A percentile compares a stretch with the other conserved stretches of the same genome.
These are phyloP conservation scores for Gypsophila paniculata DNA, from an alignment of 179 eudicot genomes.

Conservation along the genomic window DNA sequence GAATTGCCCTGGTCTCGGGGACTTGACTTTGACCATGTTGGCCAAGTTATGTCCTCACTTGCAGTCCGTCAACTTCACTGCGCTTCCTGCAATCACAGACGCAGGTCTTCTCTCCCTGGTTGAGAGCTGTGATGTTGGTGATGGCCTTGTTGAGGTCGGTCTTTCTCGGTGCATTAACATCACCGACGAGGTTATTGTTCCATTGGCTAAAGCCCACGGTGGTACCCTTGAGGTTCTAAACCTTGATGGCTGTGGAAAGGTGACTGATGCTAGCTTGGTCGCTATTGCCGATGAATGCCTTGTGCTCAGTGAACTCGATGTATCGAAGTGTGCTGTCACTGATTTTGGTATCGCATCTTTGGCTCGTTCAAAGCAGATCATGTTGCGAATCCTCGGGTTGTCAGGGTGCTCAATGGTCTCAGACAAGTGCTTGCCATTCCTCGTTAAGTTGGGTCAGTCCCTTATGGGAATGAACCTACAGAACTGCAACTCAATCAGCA, in stretches of 20 bases:
- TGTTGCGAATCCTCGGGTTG: constrained; percentile 51
- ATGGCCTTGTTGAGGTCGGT: constrained; percentile 54
- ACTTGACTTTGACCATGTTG: constrained; percentile 48
- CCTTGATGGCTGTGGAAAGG: constrained; percentile 57
- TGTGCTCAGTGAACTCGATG: constrained; percentile 51
- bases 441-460: constrained; percentile 53
- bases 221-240: constrained; percentile 54
- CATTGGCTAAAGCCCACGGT: constrained; percentile 55
- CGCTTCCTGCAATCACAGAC: constrained; percentile 56
- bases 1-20: constrained; percentile 67
- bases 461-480: constrained; percentile 64
- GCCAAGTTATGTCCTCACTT: constrained; percentile 57
- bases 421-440: constrained; percentile 50
- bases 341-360: constrained; percentile 50
- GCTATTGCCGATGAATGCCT: constrained; percentile 56
- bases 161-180: constrained; percentile 50
- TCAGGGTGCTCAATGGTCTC: constrained; percentile 57
- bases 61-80: constrained; percentile 47
- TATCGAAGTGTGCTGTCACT: constrained; percentile 50
- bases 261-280: constrained; percentile 56
- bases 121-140: constrained; percentile 46
- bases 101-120: constrained; percentile 47
- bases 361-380: constrained; percentile 50
- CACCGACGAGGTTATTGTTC: constrained; percentile 43
- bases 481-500: constrained; percentile 47